Evolutionary conservation across 192 early-diverging fungal genomes (phyloP), one percentile per base, ranked within the genome.

Genomic region (Umbelopsis sp.): DNA sequence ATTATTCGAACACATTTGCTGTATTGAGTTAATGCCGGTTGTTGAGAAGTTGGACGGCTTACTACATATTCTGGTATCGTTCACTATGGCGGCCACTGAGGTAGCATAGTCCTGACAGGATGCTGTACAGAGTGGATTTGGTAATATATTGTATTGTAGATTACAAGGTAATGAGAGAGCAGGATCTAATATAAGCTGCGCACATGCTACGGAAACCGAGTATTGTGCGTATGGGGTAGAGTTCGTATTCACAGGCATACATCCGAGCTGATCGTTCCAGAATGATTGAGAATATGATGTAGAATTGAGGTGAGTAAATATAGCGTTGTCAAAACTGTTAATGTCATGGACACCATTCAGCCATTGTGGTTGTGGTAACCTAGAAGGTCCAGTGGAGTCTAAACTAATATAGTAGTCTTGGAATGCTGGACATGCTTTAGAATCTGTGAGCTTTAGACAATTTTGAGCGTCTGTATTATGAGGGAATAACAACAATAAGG

Each of bases 121-220:
- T 2, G 56, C 16, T 62, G 56, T 32, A 20, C 56, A 62, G 6
- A 62, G 26, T 29, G 56, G 26, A 14, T 62, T 62, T 2, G 56
- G 56, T 62, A 62, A 34, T 62, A 62, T 62, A 17, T 62, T 62
- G 56, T 62, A 62, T 62, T 62, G 56, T 4, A 62, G 34, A 17
- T 62, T 62, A 26, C 56, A 62, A 20, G 56, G 56, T 62, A 62
- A 34, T 34, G 56, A 62, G 0, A 62, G 16, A 3, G 56, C 56
- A 32, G 56, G 56, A 62, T 62, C 56, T 62, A 62, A 20, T 11
- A 62, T 34, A 31, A 62, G 31, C 17, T 62, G 56, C 2, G 56
- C 56, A 26, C 56, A 62, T 29, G 31, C 29, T 2, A 62, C 26
- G 1, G 56, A 62, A 11, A 32, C 2, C 20, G 56, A 62, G 26